Evolutionary conservation across 78 protist species (phyloP).

Genomic region (Parvularia atlantis): DNA sequence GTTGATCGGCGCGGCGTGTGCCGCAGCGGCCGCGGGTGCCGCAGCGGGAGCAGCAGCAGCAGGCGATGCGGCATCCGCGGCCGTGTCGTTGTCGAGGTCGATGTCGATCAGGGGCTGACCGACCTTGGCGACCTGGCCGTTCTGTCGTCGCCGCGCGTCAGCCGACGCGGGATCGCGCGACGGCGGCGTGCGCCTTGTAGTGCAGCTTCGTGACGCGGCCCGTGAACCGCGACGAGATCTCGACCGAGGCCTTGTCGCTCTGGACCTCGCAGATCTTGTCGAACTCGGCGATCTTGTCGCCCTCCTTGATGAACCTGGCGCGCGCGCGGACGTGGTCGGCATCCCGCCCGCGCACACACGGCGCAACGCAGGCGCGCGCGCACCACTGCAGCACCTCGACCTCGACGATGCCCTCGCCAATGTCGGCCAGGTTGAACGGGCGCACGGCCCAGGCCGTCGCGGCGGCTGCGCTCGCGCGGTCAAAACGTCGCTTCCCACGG

Average conservation of each 20-base stretch:
- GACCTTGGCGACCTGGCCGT: slow-evolving; percentile 68
- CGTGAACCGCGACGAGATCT: slow-evolving; percentile 63
- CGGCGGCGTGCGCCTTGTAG: no score
- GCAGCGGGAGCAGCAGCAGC: slow-evolving; percentile 8
- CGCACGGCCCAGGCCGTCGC: no score
- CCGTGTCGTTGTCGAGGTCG: slow-evolving; percentile 4
- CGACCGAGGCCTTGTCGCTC: slow-evolving; percentile 88
- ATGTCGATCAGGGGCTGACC: slow-evolving; percentile 66
- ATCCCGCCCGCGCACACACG: neutral
- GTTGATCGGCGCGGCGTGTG: neutral
- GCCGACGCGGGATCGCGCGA: no score
- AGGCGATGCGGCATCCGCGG: neutral
- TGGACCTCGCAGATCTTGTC: slow-evolving; percentile 83
- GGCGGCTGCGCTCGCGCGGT: no score
- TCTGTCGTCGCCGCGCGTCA: no score
- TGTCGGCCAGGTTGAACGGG: slow-evolving; percentile 73
- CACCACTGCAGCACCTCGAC: slow-evolving; percentile 80
- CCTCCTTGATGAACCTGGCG: slow-evolving; percentile 27
- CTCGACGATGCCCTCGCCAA: slow-evolving; percentile 91
- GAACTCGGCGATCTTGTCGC: slow-evolving; percentile 67
- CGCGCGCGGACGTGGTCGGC: no score
- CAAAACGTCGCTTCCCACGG: no score
- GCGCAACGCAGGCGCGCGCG: neutral
- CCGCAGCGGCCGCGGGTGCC: neutral
- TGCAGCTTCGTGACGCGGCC: slow-evolving; percentile 59